phyloP scores from a whole-genome alignment of 345 rosid genomes.

The Eucalyptus curtisii region DNA sequence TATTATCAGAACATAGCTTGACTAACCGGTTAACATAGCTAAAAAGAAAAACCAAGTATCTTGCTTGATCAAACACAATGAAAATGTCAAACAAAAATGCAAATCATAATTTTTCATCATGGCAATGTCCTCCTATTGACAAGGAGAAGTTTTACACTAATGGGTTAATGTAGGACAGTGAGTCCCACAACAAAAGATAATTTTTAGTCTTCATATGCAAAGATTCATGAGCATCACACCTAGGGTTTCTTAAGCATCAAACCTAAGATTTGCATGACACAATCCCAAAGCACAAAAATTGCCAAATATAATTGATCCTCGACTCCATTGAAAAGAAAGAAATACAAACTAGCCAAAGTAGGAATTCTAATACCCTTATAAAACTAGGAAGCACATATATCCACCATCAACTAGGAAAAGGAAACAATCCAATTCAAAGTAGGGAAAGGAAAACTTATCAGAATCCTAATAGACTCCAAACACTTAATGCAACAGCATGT shows the following conservation, averaged over 20 bases:
- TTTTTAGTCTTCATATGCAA: neutral
- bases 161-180: neutral
- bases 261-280: neutral
- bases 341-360: neutral
- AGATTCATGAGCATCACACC: neutral
- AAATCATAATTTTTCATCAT: neutral
- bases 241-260: neutral
- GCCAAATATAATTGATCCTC: neutral
- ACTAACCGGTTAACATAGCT: neutral
- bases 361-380: neutral
- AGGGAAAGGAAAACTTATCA: neutral
- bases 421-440: neutral
- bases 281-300: neutral
- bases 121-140: neutral
- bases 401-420: neutral
- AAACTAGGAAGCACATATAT: neutral
- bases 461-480: neutral
- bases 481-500: neutral
- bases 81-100: neutral
- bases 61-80: neutral
- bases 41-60: neutral
- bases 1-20: neutral
- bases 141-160: neutral
- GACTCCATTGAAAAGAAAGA: neutral
- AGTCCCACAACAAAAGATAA: neutral